These are phyloP conservation scores for Fusarium compactum DNA, from an alignment of 2,329 filamentous ascomycete genomes.

Conservation along the genomic window DNA sequence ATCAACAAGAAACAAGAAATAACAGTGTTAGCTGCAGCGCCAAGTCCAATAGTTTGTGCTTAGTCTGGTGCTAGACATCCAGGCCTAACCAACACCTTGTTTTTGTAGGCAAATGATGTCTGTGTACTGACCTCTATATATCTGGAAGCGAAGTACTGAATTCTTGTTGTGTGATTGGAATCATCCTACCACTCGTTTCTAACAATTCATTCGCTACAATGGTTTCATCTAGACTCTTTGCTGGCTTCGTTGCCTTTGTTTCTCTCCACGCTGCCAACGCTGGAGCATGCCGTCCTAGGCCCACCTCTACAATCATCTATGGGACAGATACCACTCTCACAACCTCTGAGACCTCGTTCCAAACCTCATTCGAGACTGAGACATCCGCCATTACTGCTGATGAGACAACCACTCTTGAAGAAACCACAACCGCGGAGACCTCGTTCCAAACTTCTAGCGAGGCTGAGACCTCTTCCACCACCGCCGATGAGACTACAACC, in stretches of 20 bases:
- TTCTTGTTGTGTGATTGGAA: background rate
- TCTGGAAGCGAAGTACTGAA: background rate
- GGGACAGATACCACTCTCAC: background rate
- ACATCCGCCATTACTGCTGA: background rate
- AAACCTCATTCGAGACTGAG: background rate
- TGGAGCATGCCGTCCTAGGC: slow-evolving; percentile 3
- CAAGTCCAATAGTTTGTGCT: background rate
- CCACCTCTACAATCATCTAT: background rate
- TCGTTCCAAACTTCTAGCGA: background rate
- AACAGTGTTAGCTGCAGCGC: background rate
- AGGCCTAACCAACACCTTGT: background rate
- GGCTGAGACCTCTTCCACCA: background rate
- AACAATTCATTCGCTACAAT: background rate
- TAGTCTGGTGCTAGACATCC: background rate
- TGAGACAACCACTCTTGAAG: background rate
- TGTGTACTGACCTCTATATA: background rate
- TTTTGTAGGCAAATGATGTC: background rate
- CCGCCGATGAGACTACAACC: background rate
- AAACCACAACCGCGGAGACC: background rate
- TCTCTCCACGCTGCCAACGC: background rate
- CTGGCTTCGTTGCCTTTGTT: background rate
- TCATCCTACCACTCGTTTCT: background rate
- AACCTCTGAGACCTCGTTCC: background rate
- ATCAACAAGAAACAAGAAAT: slow-evolving; percentile 9
- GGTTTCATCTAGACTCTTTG: background rate